These are phyloP conservation scores for Penicillium sp. DNA, from an alignment of 2,329 filamentous ascomycete genomes.

Conservation along the genomic window DNA sequence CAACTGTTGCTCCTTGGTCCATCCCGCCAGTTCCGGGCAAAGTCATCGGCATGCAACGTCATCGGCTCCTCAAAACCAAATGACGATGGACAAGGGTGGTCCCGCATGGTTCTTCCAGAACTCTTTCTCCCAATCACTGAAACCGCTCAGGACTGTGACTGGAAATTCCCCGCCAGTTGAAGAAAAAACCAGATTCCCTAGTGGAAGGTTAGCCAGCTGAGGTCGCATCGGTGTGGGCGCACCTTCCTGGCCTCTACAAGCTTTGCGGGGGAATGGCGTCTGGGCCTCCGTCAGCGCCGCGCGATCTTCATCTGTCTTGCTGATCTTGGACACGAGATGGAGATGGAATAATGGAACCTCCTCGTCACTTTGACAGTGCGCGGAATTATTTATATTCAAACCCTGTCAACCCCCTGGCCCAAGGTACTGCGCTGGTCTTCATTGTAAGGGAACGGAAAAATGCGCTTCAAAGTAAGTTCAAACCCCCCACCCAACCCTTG, in stretches of 20 bases:
- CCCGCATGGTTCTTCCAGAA: conserved; percentile 4
- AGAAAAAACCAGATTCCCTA: background rate
- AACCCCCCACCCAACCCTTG: too few relatives aligned
- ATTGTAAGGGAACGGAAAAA: conserved; percentile 15
- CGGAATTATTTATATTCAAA: conserved; percentile 2
- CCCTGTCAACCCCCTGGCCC: background rate
- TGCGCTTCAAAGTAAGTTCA: conserved; percentile 21
- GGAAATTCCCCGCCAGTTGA: conserved; percentile 4
- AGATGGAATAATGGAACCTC: conserved; percentile 6
- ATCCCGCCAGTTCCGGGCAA: background rate
- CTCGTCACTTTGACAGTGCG: background rate
- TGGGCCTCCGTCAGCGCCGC: conserved; percentile 16
- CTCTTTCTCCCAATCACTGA: conserved; percentile 1
- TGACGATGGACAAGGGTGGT: conserved; percentile 3
- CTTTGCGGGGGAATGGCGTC: conserved; percentile 7
- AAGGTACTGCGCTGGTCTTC: background rate
- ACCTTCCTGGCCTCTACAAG: background rate
- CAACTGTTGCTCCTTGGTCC: background rate
- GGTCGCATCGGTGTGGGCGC: conserved; percentile 1
- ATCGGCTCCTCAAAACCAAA: background rate
- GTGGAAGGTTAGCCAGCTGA: background rate
- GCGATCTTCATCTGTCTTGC: conserved; percentile 20
- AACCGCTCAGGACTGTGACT: background rate
- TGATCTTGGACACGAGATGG: conserved; percentile 20
- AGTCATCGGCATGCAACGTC: conserved; percentile 1